These are phyloP conservation scores for Lecanicillium sp. DNA, from an alignment of 2,329 filamentous ascomycete species.

Conservation along the genomic window DNA sequence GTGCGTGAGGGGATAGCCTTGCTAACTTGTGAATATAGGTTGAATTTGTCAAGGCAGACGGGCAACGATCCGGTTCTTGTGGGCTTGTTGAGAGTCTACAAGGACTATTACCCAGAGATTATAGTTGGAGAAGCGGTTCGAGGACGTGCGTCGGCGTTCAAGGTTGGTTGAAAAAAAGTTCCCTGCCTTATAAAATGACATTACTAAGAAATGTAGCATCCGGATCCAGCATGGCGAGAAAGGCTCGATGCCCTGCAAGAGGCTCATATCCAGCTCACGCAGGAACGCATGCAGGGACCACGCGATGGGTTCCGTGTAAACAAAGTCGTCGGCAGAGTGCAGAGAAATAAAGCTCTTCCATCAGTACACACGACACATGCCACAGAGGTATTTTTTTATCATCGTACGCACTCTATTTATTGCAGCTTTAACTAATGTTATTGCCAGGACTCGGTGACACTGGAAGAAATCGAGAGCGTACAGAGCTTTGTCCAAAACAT, in stretches of 20 bases:
- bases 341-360: constrained; percentile 43
- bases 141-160: constrained; percentile 54
- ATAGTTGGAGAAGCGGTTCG: constrained; percentile 62
- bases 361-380: constrained; percentile 67
- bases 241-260: constrained; percentile 61
- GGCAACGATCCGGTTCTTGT: constrained; percentile 68
- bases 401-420: not conserved
- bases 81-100: constrained; percentile 72
- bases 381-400: constrained; percentile 49
- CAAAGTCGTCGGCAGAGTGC: constrained; percentile 27
- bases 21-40: constrained; percentile 25
- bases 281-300: constrained; percentile 25
- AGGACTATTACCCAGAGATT: constrained; percentile 85
- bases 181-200: not conserved
- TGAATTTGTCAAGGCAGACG: constrained; percentile 48
- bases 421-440: too few species aligned
- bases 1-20: not conserved
- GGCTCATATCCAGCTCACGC: constrained; percentile 39
- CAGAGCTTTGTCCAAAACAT: constrained; percentile 62
- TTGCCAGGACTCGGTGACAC: constrained; percentile 53
- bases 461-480: constrained; percentile 72
- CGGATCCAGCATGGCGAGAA: constrained; percentile 66
- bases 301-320: constrained; percentile 55
- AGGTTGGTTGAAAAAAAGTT: constrained; percentile 26
- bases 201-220: constrained; percentile 45